phyloP scores from a whole-genome alignment of 1,139 yeast species.

The Candida albicans region DNA sequence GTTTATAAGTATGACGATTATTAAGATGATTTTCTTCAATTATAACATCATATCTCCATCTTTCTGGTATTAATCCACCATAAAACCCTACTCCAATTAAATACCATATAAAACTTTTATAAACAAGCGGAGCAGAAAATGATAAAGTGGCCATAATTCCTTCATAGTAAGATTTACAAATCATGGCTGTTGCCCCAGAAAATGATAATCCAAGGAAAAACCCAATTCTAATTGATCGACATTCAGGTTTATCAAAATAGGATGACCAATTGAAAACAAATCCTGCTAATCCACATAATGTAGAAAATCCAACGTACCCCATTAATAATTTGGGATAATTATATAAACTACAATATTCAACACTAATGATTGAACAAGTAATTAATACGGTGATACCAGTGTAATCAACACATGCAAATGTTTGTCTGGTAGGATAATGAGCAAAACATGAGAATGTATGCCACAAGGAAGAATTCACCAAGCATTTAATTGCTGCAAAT shows the following conservation, averaged over 20 bases:
- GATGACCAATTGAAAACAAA: slow-evolving; percentile 88
- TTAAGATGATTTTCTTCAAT: slow-evolving; percentile 39
- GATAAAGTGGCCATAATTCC: slow-evolving; percentile 53
- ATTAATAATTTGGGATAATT: slow-evolving; percentile 52
- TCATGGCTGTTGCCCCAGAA: slow-evolving; percentile 67
- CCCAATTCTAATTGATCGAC: slow-evolving; percentile 75
- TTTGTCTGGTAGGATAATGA: slow-evolving; percentile 58
- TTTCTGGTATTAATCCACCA: slow-evolving; percentile 86
- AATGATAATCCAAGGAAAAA: slow-evolving; percentile 81
- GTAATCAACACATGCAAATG: slow-evolving; percentile 91
- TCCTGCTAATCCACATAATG: slow-evolving; percentile 69
- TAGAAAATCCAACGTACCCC: slow-evolving; percentile 59
- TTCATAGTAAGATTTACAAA: slow-evolving; percentile 55
- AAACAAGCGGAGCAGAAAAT: slow-evolving; percentile 61
- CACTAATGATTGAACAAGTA: slow-evolving; percentile 85
- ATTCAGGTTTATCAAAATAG: slow-evolving; percentile 81
- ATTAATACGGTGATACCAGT: slow-evolving; percentile 90
- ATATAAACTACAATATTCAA: slow-evolving; percentile 78
- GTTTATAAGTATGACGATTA: slow-evolving; percentile 29
- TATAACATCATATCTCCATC: slow-evolving; percentile 70
- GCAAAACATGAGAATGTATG: slow-evolving; percentile 88
- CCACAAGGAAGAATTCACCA: slow-evolving; percentile 81
- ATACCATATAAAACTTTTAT: slow-evolving; percentile 72
- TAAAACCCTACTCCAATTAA: slow-evolving; percentile 82
- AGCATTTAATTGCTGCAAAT: slow-evolving; percentile 72